Evolutionary conservation across 1,284 basidiomycete genomes (phyloP).

Genomic region (Psilocybe mexicana): DNA sequence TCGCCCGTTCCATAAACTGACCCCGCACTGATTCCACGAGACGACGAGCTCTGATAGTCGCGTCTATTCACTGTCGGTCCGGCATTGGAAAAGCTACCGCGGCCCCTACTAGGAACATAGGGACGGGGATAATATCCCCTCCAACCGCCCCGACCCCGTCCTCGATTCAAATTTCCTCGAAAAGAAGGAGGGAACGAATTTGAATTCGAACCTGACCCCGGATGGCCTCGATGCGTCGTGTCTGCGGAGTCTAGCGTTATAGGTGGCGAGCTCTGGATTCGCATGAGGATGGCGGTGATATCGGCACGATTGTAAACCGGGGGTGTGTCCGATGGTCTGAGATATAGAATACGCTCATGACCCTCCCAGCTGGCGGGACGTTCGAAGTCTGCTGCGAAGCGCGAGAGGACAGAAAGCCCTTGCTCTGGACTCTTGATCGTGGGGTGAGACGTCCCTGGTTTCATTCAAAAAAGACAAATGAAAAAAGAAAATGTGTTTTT

Average conservation of each 20-base stretch:
- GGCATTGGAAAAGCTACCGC: slow-evolving; percentile 21
- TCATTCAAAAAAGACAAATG: slow-evolving; percentile 10
- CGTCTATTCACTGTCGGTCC: slow-evolving; percentile 16
- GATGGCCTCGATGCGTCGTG: slow-evolving; percentile 3
- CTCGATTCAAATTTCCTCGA: slow-evolving; percentile 24
- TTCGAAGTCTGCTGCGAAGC: slow-evolving; percentile 58
- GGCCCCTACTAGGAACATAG: slow-evolving; percentile 23
- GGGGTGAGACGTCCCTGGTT: slow-evolving; percentile 63
- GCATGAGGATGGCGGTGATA: slow-evolving; percentile 50
- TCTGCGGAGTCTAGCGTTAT: slow-evolving; percentile 13
- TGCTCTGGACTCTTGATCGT: slow-evolving; percentile 62
- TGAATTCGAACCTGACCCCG: slow-evolving; percentile 1
- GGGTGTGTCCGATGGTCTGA: slow-evolving; percentile 50
- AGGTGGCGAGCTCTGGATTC: slow-evolving; percentile 45
- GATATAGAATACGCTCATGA: slow-evolving; percentile 56
- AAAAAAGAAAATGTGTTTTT: neutral
- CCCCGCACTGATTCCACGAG: slow-evolving; percentile 20
- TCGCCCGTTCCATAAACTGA: slow-evolving; percentile 12
- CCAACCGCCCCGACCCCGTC: slow-evolving; percentile 23
- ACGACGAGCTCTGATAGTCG: slow-evolving; percentile 17
- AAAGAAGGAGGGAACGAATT: slow-evolving; percentile 8
- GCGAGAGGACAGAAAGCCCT: slow-evolving; percentile 56
- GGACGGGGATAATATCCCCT: slow-evolving; percentile 5
- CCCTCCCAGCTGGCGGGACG: slow-evolving; percentile 58
- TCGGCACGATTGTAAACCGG: slow-evolving; percentile 51